Base-by-base conservation (phyloP, 179 eudicot species). In the Spergularia azorica region DNA sequence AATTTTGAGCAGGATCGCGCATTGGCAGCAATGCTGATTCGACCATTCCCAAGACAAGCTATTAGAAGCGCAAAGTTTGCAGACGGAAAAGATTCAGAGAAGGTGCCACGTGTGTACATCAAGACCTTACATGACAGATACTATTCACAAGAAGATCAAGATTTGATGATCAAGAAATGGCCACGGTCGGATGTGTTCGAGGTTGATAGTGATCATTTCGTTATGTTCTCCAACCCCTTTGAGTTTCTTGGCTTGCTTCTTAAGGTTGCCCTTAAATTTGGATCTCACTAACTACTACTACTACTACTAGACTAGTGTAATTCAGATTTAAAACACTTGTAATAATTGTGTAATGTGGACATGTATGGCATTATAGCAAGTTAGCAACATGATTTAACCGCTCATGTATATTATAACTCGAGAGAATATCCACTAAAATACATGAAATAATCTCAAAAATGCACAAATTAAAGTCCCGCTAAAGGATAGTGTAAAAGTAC, bases 21-120 rank as follows among this genome's bases (percentile, higher is more conserved):
- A 6, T 72, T 91, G 60, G 93, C 95, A 17, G 70, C 88, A 36
- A 93, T 93, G 90, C 85, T 90, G 9, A 41, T 88, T 21, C 74
- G 91, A 68, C 89, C 91, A 43, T 89, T 87, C 26, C 91, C 97
- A 7, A 16, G 80, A 1, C 57, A 70, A 57, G 92, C 98, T n/a
- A 0, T 85, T 8, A 43, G 41, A 39, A 76, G 78, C 4, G 89
- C 89, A 2, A 63, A 72, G 78, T 89, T 88, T 50, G 63, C 20
- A 5, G 89, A 79, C 2, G 73, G 48, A 0, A 66, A 79, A 11
- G 84, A 86, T 5, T 20, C 17, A 0, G 84, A 79, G 20, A 75
- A 59, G 73, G 87, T 86, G 70, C 77, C 78, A 26, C 85, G 83
- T 63, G 83, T 86, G 5, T 86, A 83, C 78, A 81, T 84, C 38